These are phyloP conservation scores for Bipolaris victoriae DNA, from an alignment of 2,329 filamentous ascomycete species.

Conservation along the genomic window DNA sequence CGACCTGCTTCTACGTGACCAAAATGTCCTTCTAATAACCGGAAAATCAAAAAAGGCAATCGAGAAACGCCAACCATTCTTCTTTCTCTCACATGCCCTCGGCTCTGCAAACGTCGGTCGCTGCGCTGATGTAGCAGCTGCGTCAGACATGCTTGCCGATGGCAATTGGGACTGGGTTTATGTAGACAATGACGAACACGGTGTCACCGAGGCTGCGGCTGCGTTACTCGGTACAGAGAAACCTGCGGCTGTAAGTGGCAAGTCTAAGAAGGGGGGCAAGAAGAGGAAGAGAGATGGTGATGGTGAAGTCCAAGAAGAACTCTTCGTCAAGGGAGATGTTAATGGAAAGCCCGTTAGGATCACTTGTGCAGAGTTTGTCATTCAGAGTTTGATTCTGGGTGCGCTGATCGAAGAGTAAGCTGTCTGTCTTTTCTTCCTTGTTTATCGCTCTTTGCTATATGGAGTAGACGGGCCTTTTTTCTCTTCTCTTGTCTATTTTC, in stretches of 20 bases:
- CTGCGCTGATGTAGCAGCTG: constrained; percentile 70
- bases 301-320: constrained; percentile 27
- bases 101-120: constrained; percentile 72
- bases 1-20: constrained; percentile 67
- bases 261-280: constrained; percentile 35
- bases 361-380: constrained; percentile 83
- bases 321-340: constrained; percentile 42
- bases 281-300: constrained; percentile 55
- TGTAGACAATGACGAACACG: constrained; percentile 71
- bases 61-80: constrained; percentile 71
- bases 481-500: not conserved
- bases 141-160: constrained; percentile 63
- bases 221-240: constrained; percentile 52
- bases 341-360: constrained; percentile 65
- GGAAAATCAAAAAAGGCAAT: constrained; percentile 66
- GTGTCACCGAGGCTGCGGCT: constrained; percentile 61
- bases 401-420: constrained; percentile 69
- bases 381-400: constrained; percentile 91
- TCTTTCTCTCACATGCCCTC: constrained; percentile 80
- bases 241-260: constrained; percentile 25
- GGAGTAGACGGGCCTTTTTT: not conserved
- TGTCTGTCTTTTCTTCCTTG: not conserved
- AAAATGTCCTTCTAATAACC: constrained; percentile 75
- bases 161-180: constrained; percentile 79
- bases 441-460: not conserved